A percentile compares a stretch with the other conserved stretches of the same genome.
Conservation (phyloP, 2,329 filamentous ascomycete species). For the Aspergillus japonicus region DNA sequence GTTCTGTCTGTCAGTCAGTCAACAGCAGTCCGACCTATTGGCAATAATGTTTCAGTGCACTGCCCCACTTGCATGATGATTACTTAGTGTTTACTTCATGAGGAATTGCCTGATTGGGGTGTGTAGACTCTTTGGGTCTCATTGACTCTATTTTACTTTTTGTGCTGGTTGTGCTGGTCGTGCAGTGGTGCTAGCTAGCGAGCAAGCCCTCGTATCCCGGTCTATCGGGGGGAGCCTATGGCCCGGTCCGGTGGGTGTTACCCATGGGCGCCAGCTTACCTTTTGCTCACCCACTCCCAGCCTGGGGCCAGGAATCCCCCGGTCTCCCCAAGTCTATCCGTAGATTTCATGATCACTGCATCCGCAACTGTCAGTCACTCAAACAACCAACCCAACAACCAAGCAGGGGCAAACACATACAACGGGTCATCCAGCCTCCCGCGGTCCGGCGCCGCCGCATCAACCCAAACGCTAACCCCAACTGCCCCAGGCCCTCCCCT, state of each 20-base stretch:
- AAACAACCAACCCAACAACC: not conserved
- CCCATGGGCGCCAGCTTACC: no score
- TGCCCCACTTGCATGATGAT: not conserved
- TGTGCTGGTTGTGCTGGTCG: no score
- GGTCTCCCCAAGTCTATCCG: not conserved
- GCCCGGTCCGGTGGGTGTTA: no score
- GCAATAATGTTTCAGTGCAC: not conserved
- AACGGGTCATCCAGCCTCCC: not conserved
- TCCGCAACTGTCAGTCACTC: not conserved
- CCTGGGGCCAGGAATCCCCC: no score
- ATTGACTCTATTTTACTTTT: no score
- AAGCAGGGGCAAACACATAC: conserved; percentile 8
- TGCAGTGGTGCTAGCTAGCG: no score
- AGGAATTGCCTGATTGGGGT: not conserved
- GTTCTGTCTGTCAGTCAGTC: no score
- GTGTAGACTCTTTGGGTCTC: not conserved
- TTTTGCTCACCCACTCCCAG: no score
- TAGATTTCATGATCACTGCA: not conserved
- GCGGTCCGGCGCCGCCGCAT: conserved; percentile 44
- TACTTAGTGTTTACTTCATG: not conserved
- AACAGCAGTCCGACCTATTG: not conserved
- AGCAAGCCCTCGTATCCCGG: no score
- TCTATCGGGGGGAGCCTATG: no score
- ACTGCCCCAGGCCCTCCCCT: conserved; percentile 30
- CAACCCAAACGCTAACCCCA: conserved; percentile 62